Percentiles rank a stretch among this genome's conserved stretches.
phyloP scores from a whole-genome alignment of 805 yeast genomes.

The Candida parachauliodes region DNA sequence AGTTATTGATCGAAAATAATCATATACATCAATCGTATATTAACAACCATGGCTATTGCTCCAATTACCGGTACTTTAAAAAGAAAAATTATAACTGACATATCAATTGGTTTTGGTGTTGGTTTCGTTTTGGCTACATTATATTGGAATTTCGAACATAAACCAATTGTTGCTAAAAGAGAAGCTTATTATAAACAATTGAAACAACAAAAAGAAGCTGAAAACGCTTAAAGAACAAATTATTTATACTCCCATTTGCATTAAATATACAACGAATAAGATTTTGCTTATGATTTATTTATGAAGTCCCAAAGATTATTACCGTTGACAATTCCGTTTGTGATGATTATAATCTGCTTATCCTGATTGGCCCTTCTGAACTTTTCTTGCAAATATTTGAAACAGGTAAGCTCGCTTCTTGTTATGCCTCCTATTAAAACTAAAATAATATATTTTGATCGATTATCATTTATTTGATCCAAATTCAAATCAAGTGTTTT shows the following conservation, averaged over 20 bases:
- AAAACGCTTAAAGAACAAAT: conserved; percentile 29
- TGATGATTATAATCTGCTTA: conserved; percentile 39
- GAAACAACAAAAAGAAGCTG: conserved; percentile 69
- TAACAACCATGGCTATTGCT: conserved; percentile 63
- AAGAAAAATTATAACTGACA: conserved; percentile 77
- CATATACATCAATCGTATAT: background rate
- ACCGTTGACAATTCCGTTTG: conserved; percentile 42
- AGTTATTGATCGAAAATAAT: background rate
- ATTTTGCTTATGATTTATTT: background rate
- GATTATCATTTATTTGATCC: conserved; percentile 16
- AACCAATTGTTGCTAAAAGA: conserved; percentile 65
- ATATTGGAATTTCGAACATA: conserved; percentile 88
- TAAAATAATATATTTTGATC: conserved; percentile 35
- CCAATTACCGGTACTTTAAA: conserved; percentile 83
- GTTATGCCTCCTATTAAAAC: conserved; percentile 83
- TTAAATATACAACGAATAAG: conserved; percentile 1
- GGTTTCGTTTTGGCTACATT: conserved; percentile 61
- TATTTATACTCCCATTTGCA: background rate
- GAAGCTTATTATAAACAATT: conserved; percentile 79
- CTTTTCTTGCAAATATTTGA: conserved; percentile 55
- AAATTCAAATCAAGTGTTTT: conserved; percentile 36
- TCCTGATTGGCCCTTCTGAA: conserved; percentile 21
- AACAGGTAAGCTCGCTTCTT: conserved; percentile 73
- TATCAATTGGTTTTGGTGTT: conserved; percentile 60
- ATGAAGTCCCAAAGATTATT: conserved; percentile 19